Base-by-base conservation (phyloP, 169 alveolate genomes). In the Cryptosporidium sp. region DNA sequence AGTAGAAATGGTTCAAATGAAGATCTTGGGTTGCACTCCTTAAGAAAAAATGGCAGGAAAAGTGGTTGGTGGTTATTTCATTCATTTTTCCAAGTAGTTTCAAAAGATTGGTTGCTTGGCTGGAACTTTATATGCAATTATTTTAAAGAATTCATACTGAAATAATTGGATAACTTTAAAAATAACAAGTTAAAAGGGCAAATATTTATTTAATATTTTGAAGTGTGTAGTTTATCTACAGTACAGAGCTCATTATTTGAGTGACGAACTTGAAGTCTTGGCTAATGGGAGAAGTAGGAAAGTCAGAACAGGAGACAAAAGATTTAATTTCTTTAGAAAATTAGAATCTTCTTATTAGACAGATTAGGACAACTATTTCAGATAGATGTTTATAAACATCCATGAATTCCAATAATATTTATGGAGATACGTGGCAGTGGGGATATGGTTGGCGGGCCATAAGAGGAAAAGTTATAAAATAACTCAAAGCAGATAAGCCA, bases 51-150 rank as follows among this genome's bases (percentile, higher is more conserved):
- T 14, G 23, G 56, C 21, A 21, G 21, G 56, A 48, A 45, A 45
- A 4, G 12, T 14, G 56, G 56, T 0, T 31, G 35, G 48, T 9
- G 48, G 18, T 14, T 2, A 0, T 2, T 48, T 48, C 21, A 48
- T 14, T 48, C 56, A 48, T 16, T 48, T 48, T 48, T 48, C 56
- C 56, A 48, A 14, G 5, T 14, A 14, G 12, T 69, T 69, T 69
- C 51, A 8, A 18, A 69, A 37, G 80, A 69, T 26, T 69, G 80
- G 80, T n/a, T 39, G 31, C 42, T 39, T 37, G 80, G 80, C 3
- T 69, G 80, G 80, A 12, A 29, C 21, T 69, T 69, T 18, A 39
- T 69, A n/a, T 42, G 26, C 31, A n/a, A 45, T 69, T 69, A 23
- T 37, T 69, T 69, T 1, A 31, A 29, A 23, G 72, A 65, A 35